phyloP scores from a whole-genome alignment of 2,329 filamentous ascomycete genomes.

The Xylariales sp. region DNA sequence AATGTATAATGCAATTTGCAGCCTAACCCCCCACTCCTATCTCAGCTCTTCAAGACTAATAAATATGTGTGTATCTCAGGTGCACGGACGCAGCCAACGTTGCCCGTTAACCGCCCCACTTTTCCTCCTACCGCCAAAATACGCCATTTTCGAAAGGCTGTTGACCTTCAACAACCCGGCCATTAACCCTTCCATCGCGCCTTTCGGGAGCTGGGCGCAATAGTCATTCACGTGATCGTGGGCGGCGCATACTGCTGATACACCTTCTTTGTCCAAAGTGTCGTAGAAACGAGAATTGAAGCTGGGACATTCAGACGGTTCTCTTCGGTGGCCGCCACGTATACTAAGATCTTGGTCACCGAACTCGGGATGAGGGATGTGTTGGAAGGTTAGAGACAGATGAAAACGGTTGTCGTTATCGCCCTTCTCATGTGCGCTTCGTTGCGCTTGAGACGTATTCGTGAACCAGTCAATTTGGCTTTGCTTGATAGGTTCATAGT shows the following conservation, averaged over 20 bases:
- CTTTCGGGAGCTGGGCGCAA: conserved; percentile 24
- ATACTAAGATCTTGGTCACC: conserved; percentile 19
- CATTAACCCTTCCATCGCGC: too few species aligned
- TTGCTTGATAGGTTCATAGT: conserved; percentile 23
- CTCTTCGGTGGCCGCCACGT: conserved; percentile 18
- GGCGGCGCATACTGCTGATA: conserved; percentile 23
- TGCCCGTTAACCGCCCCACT: too few species aligned
- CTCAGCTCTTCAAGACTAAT: too few species aligned
- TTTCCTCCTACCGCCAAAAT: too few species aligned
- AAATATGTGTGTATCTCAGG: too few species aligned
- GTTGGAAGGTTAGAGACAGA: conserved; percentile 21
- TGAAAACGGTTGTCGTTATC: conserved; percentile 12
- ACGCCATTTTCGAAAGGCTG: too few species aligned
- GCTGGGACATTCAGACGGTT: conserved; percentile 23
- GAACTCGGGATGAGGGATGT: conserved; percentile 24
- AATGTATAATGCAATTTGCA: too few species aligned
- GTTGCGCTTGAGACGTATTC: conserved; percentile 17
- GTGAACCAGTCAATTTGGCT: conserved; percentile 27
- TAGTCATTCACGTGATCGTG: conserved; percentile 29
- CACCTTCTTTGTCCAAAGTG: conserved; percentile 20
- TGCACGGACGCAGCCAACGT: too few species aligned
- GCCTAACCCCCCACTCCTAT: too few species aligned
- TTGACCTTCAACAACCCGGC: too few species aligned
- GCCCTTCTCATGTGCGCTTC: conserved; percentile 14
- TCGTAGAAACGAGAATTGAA: conserved; percentile 26